Evolutionary conservation across 805 yeast genomes (phyloP).

Genomic region (Myxozyma neglecta): DNA sequence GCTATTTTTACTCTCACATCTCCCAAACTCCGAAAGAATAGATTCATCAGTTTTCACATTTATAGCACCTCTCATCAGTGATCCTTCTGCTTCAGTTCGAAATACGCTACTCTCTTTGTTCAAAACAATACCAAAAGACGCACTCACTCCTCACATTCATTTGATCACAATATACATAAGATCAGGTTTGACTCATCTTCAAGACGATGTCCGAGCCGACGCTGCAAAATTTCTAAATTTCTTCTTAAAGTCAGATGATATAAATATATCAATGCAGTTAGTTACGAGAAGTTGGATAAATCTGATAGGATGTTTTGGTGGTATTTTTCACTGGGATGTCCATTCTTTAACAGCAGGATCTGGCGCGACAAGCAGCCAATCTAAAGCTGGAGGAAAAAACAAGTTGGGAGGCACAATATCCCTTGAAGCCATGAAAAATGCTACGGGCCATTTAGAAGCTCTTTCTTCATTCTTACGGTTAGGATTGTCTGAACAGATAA

Average conservation of each 20-base stretch:
- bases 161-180: slow-evolving; percentile 65
- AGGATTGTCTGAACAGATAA: slow-evolving; percentile 40
- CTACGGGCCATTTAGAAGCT: slow-evolving; percentile 42
- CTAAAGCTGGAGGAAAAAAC: slow-evolving; percentile 3
- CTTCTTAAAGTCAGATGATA: slow-evolving; percentile 47
- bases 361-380: neutral
- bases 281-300: slow-evolving; percentile 67
- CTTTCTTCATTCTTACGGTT: slow-evolving; percentile 47
- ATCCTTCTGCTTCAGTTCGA: slow-evolving; percentile 66
- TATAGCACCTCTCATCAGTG: slow-evolving; percentile 65
- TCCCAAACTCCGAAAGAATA: slow-evolving; percentile 11
- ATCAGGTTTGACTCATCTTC: slow-evolving; percentile 92
- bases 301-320: slow-evolving; percentile 64
- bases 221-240: slow-evolving; percentile 67
- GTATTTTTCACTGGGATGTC: slow-evolving; percentile 67
- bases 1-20: slow-evolving; percentile 43
- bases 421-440: slow-evolving; percentile 34
- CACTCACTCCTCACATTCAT: slow-evolving; percentile 40
- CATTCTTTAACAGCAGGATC: slow-evolving; percentile 1
- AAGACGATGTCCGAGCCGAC: slow-evolving; percentile 70
- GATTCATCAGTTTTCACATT: slow-evolving; percentile 54
- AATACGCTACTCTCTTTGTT: slow-evolving; percentile 51
- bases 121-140: slow-evolving; percentile 30
- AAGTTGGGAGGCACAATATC: slow-evolving; percentile 36
- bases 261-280: slow-evolving; percentile 47